These are phyloP conservation scores for Aspergillaceae sp. DNA, from an alignment of 2,329 filamentous ascomycete genomes.

Conservation along the genomic window DNA sequence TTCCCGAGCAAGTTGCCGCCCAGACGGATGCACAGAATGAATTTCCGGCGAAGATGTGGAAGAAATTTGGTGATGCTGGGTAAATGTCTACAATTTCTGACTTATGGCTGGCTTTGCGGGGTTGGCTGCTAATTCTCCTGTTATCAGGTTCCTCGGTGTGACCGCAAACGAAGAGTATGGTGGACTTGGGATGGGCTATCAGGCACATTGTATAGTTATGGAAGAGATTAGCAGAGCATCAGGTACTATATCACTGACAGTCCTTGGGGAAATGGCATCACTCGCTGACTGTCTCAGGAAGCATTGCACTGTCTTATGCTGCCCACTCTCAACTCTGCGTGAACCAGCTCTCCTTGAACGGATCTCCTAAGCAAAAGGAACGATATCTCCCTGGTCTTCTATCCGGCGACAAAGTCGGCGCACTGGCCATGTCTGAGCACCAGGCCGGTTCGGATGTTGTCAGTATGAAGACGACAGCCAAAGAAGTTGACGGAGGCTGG, in stretches of 20 bases:
- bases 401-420: slow-evolving; percentile 71
- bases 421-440: slow-evolving; percentile 90
- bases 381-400: slow-evolving; percentile 74
- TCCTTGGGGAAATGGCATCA: background rate
- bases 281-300: slow-evolving; percentile 18
- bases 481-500: slow-evolving; percentile 73
- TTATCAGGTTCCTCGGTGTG: slow-evolving; percentile 66
- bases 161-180: slow-evolving; percentile 90
- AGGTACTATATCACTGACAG: slow-evolving; percentile 36
- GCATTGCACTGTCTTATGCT: slow-evolving; percentile 72
- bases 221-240: slow-evolving; percentile 88
- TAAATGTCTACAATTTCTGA: slow-evolving; percentile 12
- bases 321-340: slow-evolving; percentile 94
- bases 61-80: slow-evolving; percentile 81
- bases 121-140: slow-evolving; percentile 1
- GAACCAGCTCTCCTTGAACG: slow-evolving; percentile 92
- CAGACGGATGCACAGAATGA: slow-evolving; percentile 76
- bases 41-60: slow-evolving; percentile 88
- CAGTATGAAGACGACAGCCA: slow-evolving; percentile 83
- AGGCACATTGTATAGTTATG: slow-evolving; percentile 91
- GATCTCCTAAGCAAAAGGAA: slow-evolving; percentile 65
- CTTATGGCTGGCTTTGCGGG: no score
- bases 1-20: slow-evolving; percentile 72
- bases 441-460: slow-evolving; percentile 89
- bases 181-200: slow-evolving; percentile 85